phyloP scores from a whole-genome alignment of 805 yeast species.

The Lipomyces mesembrius region DNA sequence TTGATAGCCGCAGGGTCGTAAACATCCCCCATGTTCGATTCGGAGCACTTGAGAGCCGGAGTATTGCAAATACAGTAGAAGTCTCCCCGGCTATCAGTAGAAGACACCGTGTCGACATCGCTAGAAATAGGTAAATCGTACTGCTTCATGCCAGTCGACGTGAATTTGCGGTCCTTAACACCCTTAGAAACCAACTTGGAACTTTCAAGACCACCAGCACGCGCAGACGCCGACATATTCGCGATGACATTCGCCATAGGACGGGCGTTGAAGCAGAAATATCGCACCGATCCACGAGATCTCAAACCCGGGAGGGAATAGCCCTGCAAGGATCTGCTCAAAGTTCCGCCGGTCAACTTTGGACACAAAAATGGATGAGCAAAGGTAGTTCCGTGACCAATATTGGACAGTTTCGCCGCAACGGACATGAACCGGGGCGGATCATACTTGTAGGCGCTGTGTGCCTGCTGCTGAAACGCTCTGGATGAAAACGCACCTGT shows the following conservation, averaged over 20 bases:
- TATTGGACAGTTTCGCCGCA: constrained; percentile 12
- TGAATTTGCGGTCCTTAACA: neutral
- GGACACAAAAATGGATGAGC: constrained; percentile 31
- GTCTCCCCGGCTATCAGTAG: neutral
- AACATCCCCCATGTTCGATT: neutral
- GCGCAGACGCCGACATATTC: constrained; percentile 23
- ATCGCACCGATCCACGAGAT: constrained; percentile 29
- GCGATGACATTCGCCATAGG: constrained; percentile 31
- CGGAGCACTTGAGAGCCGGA: neutral
- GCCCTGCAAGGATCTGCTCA: constrained; percentile 31
- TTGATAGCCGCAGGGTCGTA: constrained; percentile 2
- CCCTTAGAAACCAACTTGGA: constrained; percentile 18
- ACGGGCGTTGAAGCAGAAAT: constrained; percentile 25
- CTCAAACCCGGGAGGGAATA: constrained; percentile 36
- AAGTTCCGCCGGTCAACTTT: constrained; percentile 34
- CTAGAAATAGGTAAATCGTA: constrained; percentile 2
- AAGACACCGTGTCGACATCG: constrained; percentile 2
- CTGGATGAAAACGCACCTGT: neutral
- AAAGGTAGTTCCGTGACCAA: constrained; percentile 31
- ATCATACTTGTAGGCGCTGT: neutral
- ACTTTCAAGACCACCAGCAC: constrained; percentile 30
- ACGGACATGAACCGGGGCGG: constrained; percentile 8
- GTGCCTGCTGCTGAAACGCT: neutral
- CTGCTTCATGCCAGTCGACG: constrained; percentile 11
- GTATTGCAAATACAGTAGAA: constrained; percentile 4